phyloP scores from a whole-genome alignment of 768 basidiomycete genomes.

The Lactifluus pinguis region DNA sequence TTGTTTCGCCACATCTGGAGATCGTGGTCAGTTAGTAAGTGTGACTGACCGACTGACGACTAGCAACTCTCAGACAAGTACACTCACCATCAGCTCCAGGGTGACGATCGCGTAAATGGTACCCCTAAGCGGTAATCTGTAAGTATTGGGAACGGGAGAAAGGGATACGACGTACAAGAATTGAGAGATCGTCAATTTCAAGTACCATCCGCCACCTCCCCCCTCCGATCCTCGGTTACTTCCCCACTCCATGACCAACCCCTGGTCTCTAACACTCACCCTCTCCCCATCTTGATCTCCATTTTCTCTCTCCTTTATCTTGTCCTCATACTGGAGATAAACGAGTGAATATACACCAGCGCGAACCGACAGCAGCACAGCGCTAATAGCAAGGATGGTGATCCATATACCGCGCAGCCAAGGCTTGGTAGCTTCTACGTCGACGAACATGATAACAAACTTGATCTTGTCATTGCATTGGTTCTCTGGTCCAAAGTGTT shows the following conservation, averaged over 20 bases:
- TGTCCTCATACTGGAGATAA: not conserved
- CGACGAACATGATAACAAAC: constrained; percentile 8
- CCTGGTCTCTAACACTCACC: not conserved
- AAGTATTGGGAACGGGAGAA: not conserved
- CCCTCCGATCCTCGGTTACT: not conserved
- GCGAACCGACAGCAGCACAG: not conserved
- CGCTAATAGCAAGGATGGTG: not conserved
- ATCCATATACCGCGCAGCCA: constrained; percentile 9
- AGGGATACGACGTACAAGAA: constrained; percentile 1
- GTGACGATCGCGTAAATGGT: constrained; percentile 10
- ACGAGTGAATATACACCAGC: not conserved
- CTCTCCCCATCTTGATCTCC: not conserved
- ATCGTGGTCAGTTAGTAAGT: not conserved
- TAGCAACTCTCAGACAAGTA: not conserved
- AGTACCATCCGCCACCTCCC: not conserved
- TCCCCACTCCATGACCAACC: too few species aligned
- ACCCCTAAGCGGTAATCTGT: not conserved
- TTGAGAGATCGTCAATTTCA: not conserved
- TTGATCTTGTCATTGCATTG: constrained; percentile 1
- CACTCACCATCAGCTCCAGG: constrained; percentile 12
- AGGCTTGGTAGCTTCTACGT: not conserved
- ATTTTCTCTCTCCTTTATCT: too few species aligned
- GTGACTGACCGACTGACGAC: not conserved
- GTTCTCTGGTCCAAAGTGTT: not conserved
- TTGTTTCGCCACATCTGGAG: constrained; percentile 5